A percentile compares a stretch with the other conserved stretches of the same genome.
phyloP scores from a whole-genome alignment of 179 eudicot genomes.

The Gypsophila paniculata region DNA sequence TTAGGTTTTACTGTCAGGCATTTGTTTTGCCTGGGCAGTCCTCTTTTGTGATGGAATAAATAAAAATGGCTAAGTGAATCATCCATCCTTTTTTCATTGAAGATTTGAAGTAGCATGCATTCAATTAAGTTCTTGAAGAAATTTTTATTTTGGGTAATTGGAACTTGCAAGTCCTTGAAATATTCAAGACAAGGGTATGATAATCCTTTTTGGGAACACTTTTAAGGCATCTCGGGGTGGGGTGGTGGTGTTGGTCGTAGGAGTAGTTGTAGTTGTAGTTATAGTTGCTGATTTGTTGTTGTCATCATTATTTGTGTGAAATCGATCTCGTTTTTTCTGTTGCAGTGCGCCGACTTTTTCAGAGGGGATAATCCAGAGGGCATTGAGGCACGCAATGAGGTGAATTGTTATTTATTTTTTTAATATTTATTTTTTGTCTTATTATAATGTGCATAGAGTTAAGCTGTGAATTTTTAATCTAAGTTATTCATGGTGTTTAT shows the following conservation, averaged over 20 bases:
- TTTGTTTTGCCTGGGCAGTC: background rate
- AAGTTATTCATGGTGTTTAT: background rate
- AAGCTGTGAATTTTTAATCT: background rate
- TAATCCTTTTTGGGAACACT: background rate
- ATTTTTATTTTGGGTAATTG: background rate
- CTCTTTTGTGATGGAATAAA: background rate
- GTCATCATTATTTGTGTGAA: background rate
- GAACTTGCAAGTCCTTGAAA: background rate
- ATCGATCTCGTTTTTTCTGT: constrained; percentile 20
- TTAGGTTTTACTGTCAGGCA: too few relatives aligned
- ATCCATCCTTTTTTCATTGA: background rate
- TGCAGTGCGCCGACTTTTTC: constrained; percentile 91
- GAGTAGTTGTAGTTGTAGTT: background rate
- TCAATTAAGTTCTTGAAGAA: background rate
- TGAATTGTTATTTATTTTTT: constrained; percentile 28
- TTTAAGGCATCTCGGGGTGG: background rate
- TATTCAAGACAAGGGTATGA: background rate
- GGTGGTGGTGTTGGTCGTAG: background rate
- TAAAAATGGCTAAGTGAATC: background rate
- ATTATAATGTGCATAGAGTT: background rate
- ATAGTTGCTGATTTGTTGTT: background rate
- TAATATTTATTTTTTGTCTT: background rate
- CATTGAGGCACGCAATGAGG: constrained; percentile 98
- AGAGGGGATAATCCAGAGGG: constrained; percentile 98
- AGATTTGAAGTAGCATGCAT: background rate